Conservation (phyloP, 164 flowering plant genomes). For the Macadamia tetraphylla region DNA sequence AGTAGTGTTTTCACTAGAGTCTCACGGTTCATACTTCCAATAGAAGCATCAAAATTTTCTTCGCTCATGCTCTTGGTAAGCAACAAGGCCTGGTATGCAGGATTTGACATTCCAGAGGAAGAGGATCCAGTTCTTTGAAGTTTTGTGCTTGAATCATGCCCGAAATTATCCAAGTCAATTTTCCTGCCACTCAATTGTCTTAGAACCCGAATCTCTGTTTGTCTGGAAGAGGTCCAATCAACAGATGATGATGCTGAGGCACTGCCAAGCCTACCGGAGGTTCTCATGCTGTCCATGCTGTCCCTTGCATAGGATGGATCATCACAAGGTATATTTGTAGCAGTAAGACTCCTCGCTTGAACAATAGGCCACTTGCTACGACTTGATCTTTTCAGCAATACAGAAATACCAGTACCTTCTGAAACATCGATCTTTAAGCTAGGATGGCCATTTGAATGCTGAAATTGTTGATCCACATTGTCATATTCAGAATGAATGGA, state of each 20-base stretch:
- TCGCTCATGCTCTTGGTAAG: constrained; percentile 32
- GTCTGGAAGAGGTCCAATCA: constrained; percentile 61
- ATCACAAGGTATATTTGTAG: constrained; percentile 50
- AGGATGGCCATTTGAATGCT: constrained; percentile 17
- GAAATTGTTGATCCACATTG: constrained; percentile 20
- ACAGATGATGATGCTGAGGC: constrained; percentile 69
- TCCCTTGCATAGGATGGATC: constrained; percentile 67
- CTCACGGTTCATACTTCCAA: constrained; percentile 22
- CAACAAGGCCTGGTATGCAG: constrained; percentile 30
- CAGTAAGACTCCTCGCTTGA: constrained; percentile 60
- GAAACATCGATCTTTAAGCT: constrained; percentile 37
- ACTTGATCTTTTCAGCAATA: constrained; percentile 66
- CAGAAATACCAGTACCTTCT: constrained; percentile 70
- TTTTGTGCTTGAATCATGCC: constrained; percentile 31
- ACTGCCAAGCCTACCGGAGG: constrained; percentile 63
- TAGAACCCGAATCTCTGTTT: constrained; percentile 46
- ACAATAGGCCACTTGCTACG: constrained; percentile 69
- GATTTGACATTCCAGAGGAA: constrained; percentile 43
- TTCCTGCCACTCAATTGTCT: constrained; percentile 58
- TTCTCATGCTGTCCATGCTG: constrained; percentile 53
- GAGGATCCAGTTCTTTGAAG: constrained; percentile 43
- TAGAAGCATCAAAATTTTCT: constrained; percentile 31
- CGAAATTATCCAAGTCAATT: constrained; percentile 48
- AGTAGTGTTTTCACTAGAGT: constrained; percentile 14
- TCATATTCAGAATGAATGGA: constrained; percentile 17